These are phyloP conservation scores for Jaapia argillacea DNA, from an alignment of 768 basidiomycete species.

Conservation along the genomic window DNA sequence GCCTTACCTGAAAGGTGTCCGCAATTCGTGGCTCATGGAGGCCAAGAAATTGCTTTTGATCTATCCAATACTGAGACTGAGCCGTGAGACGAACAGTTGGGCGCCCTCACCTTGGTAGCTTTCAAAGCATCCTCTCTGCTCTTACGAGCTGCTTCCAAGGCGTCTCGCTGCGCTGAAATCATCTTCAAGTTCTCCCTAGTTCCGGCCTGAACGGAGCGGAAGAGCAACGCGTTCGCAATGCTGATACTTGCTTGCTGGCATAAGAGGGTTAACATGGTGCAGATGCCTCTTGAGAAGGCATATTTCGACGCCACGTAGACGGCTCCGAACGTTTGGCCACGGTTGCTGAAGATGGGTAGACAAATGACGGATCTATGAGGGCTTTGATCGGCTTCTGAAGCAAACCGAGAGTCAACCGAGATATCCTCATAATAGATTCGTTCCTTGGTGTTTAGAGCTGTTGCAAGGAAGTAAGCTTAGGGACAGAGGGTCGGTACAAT, in stretches of 20 bases:
- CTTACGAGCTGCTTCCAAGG: constrained; percentile 57
- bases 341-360: constrained; percentile 64
- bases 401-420: constrained; percentile 54
- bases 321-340: constrained; percentile 66
- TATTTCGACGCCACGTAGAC: constrained; percentile 60
- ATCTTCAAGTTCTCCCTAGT: constrained; percentile 69
- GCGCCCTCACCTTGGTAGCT: constrained; percentile 47
- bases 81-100: background rate
- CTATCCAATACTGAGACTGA: constrained; percentile 19
- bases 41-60: constrained; percentile 74
- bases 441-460: constrained; percentile 61
- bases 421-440: constrained; percentile 52
- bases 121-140: constrained; percentile 67
- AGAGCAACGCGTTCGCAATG: constrained; percentile 64
- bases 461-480: background rate
- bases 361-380: constrained; percentile 53
- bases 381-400: constrained; percentile 56
- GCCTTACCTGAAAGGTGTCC: constrained; percentile 65
- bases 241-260: constrained; percentile 72
- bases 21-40: constrained; percentile 67
- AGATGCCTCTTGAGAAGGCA: constrained; percentile 48
- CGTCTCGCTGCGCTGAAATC: constrained; percentile 64
- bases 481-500: background rate
- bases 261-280: constrained; percentile 52
- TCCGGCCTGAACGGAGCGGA: constrained; percentile 64